Evolutionary conservation across 2,329 filamentous ascomycete species (phyloP).

Genomic region (Golovinomyces cichoracearum): DNA sequence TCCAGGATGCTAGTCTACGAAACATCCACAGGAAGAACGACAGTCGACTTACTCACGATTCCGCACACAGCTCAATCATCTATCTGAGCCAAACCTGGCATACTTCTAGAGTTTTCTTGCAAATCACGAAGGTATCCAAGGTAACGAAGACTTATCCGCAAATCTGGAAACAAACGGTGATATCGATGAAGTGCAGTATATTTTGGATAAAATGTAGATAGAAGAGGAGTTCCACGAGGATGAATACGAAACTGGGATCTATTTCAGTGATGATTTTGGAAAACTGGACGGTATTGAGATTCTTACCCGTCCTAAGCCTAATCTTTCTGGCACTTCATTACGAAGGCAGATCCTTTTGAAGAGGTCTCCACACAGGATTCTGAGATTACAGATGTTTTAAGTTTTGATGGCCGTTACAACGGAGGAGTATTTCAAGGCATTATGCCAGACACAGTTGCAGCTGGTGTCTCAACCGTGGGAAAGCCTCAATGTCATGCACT

Average conservation of each 20-base stretch:
- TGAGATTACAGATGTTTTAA: background rate
- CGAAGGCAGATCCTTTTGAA: background rate
- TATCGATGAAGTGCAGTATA: background rate
- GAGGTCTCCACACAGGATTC: background rate
- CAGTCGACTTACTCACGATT: background rate
- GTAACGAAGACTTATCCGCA: background rate
- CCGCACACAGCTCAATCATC: background rate
- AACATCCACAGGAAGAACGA: background rate
- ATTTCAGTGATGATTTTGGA: background rate
- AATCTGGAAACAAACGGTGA: background rate
- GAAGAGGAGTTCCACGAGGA: background rate
- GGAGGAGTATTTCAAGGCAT: background rate
- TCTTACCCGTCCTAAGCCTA: background rate
- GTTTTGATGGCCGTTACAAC: background rate
- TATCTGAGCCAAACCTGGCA: background rate
- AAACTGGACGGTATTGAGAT: background rate
- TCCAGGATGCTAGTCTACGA: background rate
- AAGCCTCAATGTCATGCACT: background rate
- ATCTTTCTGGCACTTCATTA: background rate
- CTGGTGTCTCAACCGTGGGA: background rate
- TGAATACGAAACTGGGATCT: background rate
- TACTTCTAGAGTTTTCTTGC: background rate
- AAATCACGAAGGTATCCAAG: background rate
- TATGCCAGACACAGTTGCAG: background rate
- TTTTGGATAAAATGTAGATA: background rate